phyloP scores from a whole-genome alignment of 371 early-diverging fungal species.

The Zychaea mexicana region DNA sequence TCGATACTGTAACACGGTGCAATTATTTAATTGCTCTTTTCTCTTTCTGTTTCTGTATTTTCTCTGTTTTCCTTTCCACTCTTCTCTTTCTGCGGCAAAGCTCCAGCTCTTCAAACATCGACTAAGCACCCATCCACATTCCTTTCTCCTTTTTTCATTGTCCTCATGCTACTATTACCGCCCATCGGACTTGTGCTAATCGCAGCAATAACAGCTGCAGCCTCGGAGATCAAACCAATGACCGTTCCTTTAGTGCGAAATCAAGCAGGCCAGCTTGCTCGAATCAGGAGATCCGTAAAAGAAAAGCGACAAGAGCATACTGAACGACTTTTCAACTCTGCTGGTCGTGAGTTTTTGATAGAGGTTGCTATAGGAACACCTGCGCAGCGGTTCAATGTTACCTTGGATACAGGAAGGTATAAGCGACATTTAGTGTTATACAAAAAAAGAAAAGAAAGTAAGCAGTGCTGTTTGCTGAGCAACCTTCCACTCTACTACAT shows the following conservation, averaged over 20 bases:
- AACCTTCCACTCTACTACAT: background rate
- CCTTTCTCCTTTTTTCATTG: background rate
- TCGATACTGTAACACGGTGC: background rate
- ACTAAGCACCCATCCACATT: background rate
- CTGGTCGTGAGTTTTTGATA: slow-evolving; percentile 32
- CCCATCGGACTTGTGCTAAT: background rate
- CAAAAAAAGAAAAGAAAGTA: background rate
- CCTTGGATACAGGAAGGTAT: slow-evolving; percentile 46
- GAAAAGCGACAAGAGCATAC: background rate
- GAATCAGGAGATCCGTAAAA: slow-evolving; percentile 1
- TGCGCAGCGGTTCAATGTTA: slow-evolving; percentile 32
- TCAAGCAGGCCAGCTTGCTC: slow-evolving; percentile 1
- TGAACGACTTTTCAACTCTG: slow-evolving; percentile 26
- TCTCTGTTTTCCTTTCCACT: background rate
- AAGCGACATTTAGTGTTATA: background rate
- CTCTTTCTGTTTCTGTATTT: background rate
- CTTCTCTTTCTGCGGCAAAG: too few species aligned
- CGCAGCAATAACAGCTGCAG: background rate
- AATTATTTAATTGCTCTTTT: slow-evolving; percentile 1
- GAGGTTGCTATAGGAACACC: slow-evolving; percentile 38
- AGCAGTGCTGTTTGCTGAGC: background rate
- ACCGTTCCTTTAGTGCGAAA: slow-evolving; percentile 6
- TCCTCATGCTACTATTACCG: background rate
- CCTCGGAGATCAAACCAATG: slow-evolving; percentile 2
- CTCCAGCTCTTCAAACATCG: too few species aligned